Evolutionary conservation across 495 filamentous ascomycete species (phyloP), one percentile per base, ranked within the genome.

Genomic region (Venustampulla echinocandica): DNA sequence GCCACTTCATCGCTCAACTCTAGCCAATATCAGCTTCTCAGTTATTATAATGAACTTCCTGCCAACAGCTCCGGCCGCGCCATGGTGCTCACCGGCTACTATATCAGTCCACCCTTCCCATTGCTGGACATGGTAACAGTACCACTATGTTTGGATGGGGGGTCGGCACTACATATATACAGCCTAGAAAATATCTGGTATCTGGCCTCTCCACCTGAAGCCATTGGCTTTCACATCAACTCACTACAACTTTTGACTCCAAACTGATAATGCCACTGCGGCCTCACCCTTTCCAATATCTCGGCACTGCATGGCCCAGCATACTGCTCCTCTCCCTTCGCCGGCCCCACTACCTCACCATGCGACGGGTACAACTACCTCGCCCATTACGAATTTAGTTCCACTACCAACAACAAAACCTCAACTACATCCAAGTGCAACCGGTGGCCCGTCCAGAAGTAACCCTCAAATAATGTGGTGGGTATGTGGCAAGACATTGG

Each of bases 191-290:
- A 49, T 42, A 15, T 18, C 19, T 9, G 15, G 24, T 36, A 42
- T 22, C 10, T 36, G 21, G 4, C 15, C 17, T 34, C 24, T 18
- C 24, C 3, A 18, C 4, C 4, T 13, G 19, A 37, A 20, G 10
- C 19, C 32, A 20, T 10, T 44, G 7, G 25, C 18, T 3, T 24
- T 33, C 18, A 45, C 17, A 33, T 30, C 7, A 30, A 7, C n/a
- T 30, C 27, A 30, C 7, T 7, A 30, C 27, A 30, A 30, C 7
- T 30, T 7, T n/a, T 30, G n/a, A 17, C 10, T 30, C 10, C 38
- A 21, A 10, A n/a, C 28, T 37, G 47, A 24, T 39, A 50, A 44
- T 50, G 39, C 19, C 44, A 44, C 41, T 50, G 47, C 23, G 40
- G 39, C n/a, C 14, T 44, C 13, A 27, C 40, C 14, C 39, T 50